Evolutionary conservation across 139 green algal genomes (phyloP).

Genomic region (Astrephomene gubernaculifera): DNA sequence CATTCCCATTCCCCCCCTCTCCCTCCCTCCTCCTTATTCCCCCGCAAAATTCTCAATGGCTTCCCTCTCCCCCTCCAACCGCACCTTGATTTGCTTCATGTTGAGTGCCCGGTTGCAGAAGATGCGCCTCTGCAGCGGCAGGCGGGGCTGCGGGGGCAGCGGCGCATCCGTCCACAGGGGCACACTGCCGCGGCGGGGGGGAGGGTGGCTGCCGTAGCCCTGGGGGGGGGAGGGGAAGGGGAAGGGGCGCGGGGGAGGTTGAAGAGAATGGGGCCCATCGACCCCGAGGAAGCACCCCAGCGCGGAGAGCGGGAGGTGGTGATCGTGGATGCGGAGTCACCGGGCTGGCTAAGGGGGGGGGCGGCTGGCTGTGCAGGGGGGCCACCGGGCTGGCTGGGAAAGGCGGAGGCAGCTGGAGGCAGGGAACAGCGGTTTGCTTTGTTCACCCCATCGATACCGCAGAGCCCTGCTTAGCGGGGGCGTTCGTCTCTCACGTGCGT

Average conservation of each 20-base stretch:
- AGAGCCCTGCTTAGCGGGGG: too few relatives aligned
- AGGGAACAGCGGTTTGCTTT: too few relatives aligned
- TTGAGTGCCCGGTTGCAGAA: conserved; percentile 99
- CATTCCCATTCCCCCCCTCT: too few relatives aligned
- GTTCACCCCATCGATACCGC: too few relatives aligned
- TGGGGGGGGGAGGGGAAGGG: conserved; percentile 9
- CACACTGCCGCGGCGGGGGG: conserved; percentile 25
- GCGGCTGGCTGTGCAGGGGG: neutral
- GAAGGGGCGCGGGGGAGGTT: neutral
- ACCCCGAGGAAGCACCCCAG: too few relatives aligned
- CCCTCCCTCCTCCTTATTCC: too few relatives aligned
- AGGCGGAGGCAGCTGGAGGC: too few relatives aligned
- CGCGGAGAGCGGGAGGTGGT: too few relatives aligned
- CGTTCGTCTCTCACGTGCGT: too few relatives aligned
- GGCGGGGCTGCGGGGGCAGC: conserved; percentile 7
- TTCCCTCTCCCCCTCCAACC: too few relatives aligned
- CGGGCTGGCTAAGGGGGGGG: neutral
- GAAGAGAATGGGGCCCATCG: neutral
- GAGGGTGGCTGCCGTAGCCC: conserved; percentile 54
- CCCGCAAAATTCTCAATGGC: too few relatives aligned
- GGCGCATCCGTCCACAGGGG: conserved; percentile 45
- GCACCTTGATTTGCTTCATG: conserved; percentile 86
- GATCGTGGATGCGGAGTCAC: neutral
- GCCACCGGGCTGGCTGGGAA: too few relatives aligned
- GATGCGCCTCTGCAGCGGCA: conserved; percentile 40